These are phyloP conservation scores for Lavandula angustifolia DNA, from an alignment of 257 asterid species.

Conservation along the genomic window DNA sequence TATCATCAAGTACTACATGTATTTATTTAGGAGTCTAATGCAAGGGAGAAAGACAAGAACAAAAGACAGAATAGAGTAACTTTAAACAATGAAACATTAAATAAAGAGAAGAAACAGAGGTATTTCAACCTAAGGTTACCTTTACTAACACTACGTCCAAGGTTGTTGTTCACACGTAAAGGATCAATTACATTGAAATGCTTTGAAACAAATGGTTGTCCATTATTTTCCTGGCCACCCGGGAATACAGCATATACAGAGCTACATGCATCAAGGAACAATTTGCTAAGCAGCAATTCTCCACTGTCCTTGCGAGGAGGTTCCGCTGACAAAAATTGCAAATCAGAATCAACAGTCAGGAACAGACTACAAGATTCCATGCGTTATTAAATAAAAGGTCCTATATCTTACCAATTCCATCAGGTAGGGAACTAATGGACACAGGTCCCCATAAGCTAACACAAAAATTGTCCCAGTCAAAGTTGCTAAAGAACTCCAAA, in stretches of 20 bases:
- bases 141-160: conserved; percentile 99
- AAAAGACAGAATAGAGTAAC: background rate
- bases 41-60: background rate
- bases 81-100: background rate
- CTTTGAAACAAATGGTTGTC: conserved; percentile 82
- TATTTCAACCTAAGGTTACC: conserved; percentile 49
- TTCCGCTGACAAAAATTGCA: conserved; percentile 54
- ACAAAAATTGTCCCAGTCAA: conserved; percentile 95
- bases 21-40: background rate
- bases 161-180: conserved; percentile 93
- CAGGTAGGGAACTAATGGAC: conserved; percentile 83
- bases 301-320: conserved; percentile 89
- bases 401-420: conserved; percentile 63
- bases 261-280: conserved; percentile 92
- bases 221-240: conserved; percentile 79
- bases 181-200: conserved; percentile 98
- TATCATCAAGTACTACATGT: conserved; percentile 14
- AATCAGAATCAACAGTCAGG: conserved; percentile 29
- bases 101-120: conserved; percentile 4
- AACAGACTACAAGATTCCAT: conserved; percentile 18
- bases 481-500: conserved; percentile 97
- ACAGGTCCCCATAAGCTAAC: conserved; percentile 99
- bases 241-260: conserved; percentile 89
- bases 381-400: conserved; percentile 12
- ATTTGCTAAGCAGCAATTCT: conserved; percentile 85